Conservation (phyloP, 495 filamentous ascomycete genomes). For the Talaromyces nanjingensis region DNA sequence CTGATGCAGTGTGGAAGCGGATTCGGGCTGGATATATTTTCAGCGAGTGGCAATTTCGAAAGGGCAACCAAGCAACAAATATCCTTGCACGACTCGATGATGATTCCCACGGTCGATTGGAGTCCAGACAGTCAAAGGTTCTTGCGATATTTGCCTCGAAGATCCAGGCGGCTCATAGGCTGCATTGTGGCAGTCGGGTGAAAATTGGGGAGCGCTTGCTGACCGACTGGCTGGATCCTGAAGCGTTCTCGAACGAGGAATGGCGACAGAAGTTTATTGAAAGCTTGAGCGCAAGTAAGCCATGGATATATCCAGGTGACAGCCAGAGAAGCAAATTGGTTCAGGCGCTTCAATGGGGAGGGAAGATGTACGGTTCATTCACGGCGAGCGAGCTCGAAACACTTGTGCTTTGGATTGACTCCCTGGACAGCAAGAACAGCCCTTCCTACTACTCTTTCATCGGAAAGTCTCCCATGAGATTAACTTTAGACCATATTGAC, state of each 20-base stretch:
- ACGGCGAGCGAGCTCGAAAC: conserved; percentile 31
- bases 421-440: conserved; percentile 8
- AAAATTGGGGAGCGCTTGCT: conserved; percentile 25
- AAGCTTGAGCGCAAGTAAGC: conserved; percentile 16
- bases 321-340: conserved; percentile 29
- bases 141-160: background rate
- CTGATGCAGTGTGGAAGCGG: conserved; percentile 32
- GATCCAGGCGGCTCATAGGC: conserved; percentile 15
- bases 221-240: conserved; percentile 30
- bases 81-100: background rate
- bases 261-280: conserved; percentile 23
- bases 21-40: conserved; percentile 43
- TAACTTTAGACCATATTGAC: background rate
- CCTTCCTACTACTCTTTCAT: conserved; percentile 13
- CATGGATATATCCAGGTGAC: conserved; percentile 33
- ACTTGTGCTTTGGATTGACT: conserved; percentile 33
- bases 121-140: conserved; percentile 15
- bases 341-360: conserved; percentile 34
- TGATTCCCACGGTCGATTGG: background rate
- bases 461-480: background rate
- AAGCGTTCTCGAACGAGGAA: conserved; percentile 8
- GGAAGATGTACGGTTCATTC: conserved; percentile 44
- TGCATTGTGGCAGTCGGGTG: conserved; percentile 28
- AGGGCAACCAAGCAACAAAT: conserved; percentile 6
- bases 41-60: conserved; percentile 16